Evolutionary conservation across 768 basidiomycete genomes (phyloP), one percentile per base, ranked within the genome.

Genomic region (Bullera alba): DNA sequence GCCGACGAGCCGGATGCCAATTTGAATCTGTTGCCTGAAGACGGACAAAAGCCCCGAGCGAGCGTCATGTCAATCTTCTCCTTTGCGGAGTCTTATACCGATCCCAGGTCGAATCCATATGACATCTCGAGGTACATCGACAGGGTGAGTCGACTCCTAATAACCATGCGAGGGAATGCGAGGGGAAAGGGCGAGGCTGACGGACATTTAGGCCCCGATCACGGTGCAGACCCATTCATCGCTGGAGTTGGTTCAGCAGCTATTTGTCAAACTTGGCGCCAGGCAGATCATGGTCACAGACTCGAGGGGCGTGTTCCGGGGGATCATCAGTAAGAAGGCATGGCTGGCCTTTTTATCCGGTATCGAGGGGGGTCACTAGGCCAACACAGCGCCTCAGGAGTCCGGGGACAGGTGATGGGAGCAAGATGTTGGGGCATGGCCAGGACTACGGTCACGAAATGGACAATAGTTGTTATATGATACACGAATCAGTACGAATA

Each of bases 241-340:
- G 0, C 77, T 97, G 68, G 88, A 95, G 71, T 79, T 96, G 42
- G 78, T 96, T 0, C 93, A 96, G 65, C 88, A 88, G 67, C 81
- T 93, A 66, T 97, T 97, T 63, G 84, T 83, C 51, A 96, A 96
- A 71, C 80, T 97, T 17, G 95, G 95, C 0, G 87, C 89, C 10
- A 80, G 88, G 58, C 91, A 93, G 63, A 81, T 97, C 19, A 77
- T 96, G 23, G 81, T 95, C 5, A 84, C 81, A 1, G 87, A 95
- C 67, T 74, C 79, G 1, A 82, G 88, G 45, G 92, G 92, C 5
- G 73, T 82, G 38, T 97, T 91, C 65, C 82, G 86, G 63, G 95
- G 95, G 6, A 78, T 92, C 8, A 86, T 99, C 48, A 85, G 90
- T 70, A 96, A 96, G 78, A 92, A 93, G 74, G 81, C 80, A 0